These are phyloP conservation scores for Melaleuca quinquenervia DNA, from an alignment of 345 rosid species.

Conservation along the genomic window DNA sequence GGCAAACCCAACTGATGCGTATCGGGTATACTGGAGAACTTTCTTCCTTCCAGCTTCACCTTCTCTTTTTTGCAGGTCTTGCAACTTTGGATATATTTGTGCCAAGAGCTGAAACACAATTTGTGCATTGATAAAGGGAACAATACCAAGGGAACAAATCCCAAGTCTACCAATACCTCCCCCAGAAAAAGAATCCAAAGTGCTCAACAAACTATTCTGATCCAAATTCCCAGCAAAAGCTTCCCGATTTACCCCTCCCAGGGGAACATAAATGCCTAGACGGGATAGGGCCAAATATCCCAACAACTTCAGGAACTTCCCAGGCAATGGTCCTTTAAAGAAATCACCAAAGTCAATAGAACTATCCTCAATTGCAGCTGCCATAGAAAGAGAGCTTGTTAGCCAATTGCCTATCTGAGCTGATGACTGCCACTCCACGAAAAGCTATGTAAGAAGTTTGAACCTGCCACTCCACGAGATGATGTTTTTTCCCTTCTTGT, in stretches of 20 bases:
- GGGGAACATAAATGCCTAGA: conserved; percentile 86
- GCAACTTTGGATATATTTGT: conserved; percentile 92
- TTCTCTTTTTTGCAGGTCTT: conserved; percentile 98
- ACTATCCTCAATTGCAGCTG: conserved; percentile 99
- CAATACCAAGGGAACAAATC: conserved; percentile 93
- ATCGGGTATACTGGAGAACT: conserved; percentile 80
- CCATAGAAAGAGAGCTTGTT: conserved; percentile 8
- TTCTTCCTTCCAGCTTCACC: conserved; percentile 99
- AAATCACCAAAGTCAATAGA: conserved; percentile 97
- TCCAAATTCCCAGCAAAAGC: conserved; percentile 91
- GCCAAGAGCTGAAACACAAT: conserved; percentile 98
- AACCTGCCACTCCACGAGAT: conserved; percentile 83
- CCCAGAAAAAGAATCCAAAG: conserved; percentile 94
- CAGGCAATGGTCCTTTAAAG: conserved; percentile 90
- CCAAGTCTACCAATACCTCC: conserved; percentile 98
- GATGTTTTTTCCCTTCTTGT: conserved; percentile 52
- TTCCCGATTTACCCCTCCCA: conserved; percentile 92
- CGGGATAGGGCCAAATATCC: conserved; percentile 83
- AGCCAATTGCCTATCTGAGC: neutral
- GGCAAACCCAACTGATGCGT: conserved; percentile 94
- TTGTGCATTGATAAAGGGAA: conserved; percentile 91
- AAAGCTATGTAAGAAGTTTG: neutral
- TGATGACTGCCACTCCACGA: neutral
- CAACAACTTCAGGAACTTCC: conserved; percentile 83
- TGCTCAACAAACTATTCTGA: conserved; percentile 81